A percentile compares a stretch with the other conserved stretches of the same genome.
phyloP scores from a whole-genome alignment of 371 early-diverging fungal species.

The Encephalitozoon hellem region DNA sequence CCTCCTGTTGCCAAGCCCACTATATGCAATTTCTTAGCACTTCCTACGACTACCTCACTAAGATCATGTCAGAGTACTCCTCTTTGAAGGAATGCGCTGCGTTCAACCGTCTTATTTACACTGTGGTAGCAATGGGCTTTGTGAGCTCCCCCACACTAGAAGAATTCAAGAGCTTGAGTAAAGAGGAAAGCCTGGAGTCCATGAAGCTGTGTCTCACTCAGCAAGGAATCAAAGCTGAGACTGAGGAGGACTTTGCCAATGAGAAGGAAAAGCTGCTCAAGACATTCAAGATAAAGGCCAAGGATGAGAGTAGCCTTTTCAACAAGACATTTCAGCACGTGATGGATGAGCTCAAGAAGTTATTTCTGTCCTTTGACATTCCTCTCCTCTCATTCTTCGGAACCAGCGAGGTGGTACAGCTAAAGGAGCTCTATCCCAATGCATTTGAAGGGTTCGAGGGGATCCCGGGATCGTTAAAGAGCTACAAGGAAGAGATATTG shows the following conservation, averaged over 20 bases:
- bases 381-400: not conserved
- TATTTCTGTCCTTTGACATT: not conserved
- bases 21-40: not conserved
- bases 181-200: not conserved
- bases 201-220: not conserved
- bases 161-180: not conserved
- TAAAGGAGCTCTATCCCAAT: not conserved
- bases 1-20: not conserved
- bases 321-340: not conserved
- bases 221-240: not conserved
- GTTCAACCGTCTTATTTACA: not conserved
- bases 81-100: not conserved
- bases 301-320: not conserved
- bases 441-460: not conserved
- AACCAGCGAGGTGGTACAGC: not conserved
- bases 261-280: not conserved
- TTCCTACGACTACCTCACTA: not conserved
- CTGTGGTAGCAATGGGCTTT: not conserved
- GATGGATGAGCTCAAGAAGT: conserved; percentile 5
- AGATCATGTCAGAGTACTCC: not conserved
- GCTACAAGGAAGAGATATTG: not conserved
- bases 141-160: not conserved
- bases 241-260: not conserved
- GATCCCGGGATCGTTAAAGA: not conserved
- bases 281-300: not conserved